These are phyloP conservation scores for Cryptomeria japonica DNA, from an alignment of 75 land plant genomes.

Conservation along the genomic window DNA sequence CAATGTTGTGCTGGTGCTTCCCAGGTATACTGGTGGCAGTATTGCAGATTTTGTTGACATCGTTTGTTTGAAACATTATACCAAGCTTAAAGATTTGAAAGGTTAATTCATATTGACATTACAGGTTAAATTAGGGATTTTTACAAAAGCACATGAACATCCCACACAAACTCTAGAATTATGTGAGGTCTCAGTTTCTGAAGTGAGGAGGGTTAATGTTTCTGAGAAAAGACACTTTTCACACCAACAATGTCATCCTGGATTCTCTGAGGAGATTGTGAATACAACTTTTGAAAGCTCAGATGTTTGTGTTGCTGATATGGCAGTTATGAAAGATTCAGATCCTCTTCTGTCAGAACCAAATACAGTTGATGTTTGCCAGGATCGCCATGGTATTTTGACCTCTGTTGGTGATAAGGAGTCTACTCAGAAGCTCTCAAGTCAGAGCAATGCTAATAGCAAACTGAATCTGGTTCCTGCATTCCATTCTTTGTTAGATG, in stretches of 20 bases:
- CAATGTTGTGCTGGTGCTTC: neutral
- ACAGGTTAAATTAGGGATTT: conserved; percentile 4
- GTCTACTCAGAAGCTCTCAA: neutral
- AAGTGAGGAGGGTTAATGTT: neutral
- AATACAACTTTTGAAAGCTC: conserved; percentile 1
- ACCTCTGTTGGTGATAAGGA: neutral
- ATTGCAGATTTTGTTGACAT: neutral
- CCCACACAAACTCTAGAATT: neutral
- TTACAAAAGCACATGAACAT: conserved; percentile 4
- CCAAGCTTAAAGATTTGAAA: neutral
- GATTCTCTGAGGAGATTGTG: conserved; percentile 5
- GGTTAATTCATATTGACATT: neutral
- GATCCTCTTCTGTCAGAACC: neutral
- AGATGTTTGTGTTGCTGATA: neutral
- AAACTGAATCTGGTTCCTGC: neutral
- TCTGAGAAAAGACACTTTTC: neutral
- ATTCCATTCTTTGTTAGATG: neutral
- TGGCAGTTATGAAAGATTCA: neutral
- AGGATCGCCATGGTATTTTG: neutral
- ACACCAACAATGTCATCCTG: neutral
- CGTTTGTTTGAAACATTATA: neutral
- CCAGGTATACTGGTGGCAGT: neutral
- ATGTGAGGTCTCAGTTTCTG: neutral
- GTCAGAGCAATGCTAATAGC: neutral
- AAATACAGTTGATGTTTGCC: neutral